Evolutionary conservation across 2,329 filamentous ascomycete species (phyloP).

Genomic region (Colletotrichum zoysiae): DNA sequence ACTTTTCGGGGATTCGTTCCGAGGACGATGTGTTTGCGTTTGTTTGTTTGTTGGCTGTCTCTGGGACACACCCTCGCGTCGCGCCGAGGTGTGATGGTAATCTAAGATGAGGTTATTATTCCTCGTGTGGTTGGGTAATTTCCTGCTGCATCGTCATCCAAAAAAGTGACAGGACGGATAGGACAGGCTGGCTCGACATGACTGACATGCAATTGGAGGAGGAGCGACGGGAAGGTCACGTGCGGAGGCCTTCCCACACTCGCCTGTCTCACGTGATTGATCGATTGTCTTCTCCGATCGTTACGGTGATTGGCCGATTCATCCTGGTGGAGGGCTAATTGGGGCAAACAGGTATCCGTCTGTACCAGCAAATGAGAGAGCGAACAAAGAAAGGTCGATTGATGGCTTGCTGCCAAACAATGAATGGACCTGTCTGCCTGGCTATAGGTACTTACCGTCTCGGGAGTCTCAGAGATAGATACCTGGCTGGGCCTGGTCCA

Average conservation of each 20-base stretch:
- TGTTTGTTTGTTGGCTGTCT: too few relatives aligned
- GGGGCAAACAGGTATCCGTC: background rate
- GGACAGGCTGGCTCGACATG: too few relatives aligned
- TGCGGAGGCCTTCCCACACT: background rate
- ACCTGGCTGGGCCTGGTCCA: background rate
- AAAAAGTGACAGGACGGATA: conserved; percentile 35
- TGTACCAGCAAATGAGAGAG: conserved; percentile 3
- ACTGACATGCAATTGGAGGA: conserved; percentile 18
- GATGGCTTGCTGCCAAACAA: background rate
- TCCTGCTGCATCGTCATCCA: conserved; percentile 29
- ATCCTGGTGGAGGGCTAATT: conserved; percentile 5
- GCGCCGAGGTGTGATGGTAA: conserved; percentile 17
- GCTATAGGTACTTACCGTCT: background rate
- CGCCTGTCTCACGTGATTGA: conserved; percentile 1
- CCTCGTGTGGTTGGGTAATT: conserved; percentile 36
- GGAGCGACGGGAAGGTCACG: conserved; percentile 4
- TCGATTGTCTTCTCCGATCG: too few relatives aligned
- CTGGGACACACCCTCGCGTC: background rate
- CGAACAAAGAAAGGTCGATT: background rate
- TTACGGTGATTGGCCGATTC: background rate
- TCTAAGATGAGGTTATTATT: conserved; percentile 35
- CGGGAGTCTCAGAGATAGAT: background rate
- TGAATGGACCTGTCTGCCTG: background rate
- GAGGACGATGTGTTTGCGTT: background rate
- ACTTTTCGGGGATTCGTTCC: background rate